Conservation (phyloP, 2,329 filamentous ascomycete genomes). For the Exutisphaerella laricina region DNA sequence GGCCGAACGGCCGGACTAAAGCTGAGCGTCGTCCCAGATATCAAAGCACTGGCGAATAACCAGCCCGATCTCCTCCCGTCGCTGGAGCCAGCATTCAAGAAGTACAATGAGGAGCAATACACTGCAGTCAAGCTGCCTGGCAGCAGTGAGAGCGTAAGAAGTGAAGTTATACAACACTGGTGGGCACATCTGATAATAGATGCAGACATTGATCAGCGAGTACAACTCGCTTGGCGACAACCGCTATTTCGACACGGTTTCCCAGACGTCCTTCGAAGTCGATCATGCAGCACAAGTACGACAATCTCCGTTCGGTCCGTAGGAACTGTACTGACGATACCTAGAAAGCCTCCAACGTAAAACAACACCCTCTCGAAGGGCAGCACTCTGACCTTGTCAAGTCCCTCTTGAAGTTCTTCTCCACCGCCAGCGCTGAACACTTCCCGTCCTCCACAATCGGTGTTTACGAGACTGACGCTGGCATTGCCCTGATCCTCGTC, state of each 20-base stretch:
- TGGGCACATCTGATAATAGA: constrained; percentile 37
- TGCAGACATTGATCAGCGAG: constrained; percentile 73
- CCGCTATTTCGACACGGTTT: constrained; percentile 86
- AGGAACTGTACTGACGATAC: not conserved
- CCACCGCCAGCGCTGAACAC: constrained; percentile 76
- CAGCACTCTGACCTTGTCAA: constrained; percentile 73
- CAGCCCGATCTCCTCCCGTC: constrained; percentile 60
- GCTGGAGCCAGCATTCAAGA: constrained; percentile 77
- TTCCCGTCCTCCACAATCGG: constrained; percentile 77
- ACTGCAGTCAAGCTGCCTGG: constrained; percentile 83
- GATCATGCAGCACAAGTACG: constrained; percentile 73
- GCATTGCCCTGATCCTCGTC: constrained; percentile 75
- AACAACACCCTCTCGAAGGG: constrained; percentile 74
- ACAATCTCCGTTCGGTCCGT: too few relatives aligned
- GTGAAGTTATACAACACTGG: constrained; percentile 24
- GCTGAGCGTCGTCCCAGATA: constrained; percentile 54
- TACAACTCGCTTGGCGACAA: constrained; percentile 76
- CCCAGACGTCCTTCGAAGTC: constrained; percentile 79
- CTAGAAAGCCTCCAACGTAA: constrained; percentile 74
- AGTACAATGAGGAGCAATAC: constrained; percentile 96
- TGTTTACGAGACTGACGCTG: constrained; percentile 71
- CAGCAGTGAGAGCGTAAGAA: constrained; percentile 64
- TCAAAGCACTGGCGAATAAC: constrained; percentile 75
- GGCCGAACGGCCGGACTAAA: not conserved
- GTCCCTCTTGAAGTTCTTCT: constrained; percentile 73